Base-by-base conservation (phyloP, 768 basidiomycete species). In the Postia placenta region DNA sequence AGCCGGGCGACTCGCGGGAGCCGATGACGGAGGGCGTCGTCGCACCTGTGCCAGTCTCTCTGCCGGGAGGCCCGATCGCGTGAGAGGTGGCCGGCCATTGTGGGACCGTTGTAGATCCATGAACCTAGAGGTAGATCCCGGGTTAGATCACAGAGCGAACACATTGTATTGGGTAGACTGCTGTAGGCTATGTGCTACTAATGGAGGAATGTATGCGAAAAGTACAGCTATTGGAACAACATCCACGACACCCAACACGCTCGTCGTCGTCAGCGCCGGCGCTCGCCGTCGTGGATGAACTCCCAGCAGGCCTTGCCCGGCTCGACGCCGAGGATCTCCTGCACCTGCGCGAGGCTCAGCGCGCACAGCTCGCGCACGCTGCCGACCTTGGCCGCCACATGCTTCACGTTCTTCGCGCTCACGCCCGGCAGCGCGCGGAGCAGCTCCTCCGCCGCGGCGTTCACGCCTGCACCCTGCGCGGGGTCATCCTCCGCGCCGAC, bases 341-440 rank as follows among this genome's bases (percentile, higher is more conserved):
- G 83, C 41, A 96, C 75, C 48, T 81, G 69, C 49, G 67, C 62
- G 51, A 82, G 61, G 38, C 62, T 62, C 70, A 93, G 67, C 61
- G 74, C 78, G 57, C 86, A 88, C 48, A 97, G 65, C 63, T 85
- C 84, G 46, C 80, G 72, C 25, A 98, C 77, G 62, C 79, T 92
- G 55, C 71, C 69, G n/a, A 94, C 84, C 60, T 79, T 83, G 56
- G 74, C 76, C 83, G 87, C 87, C 42, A 98, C 83, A 64, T 88
- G 83, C 62, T 85, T 83, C 44, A 85, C 77, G 62, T 92, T 94
- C 69, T 92, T 90, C 28, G 78, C 79, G 5, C 78, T 85, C 27
- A 98, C 78, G 0, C 95, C 93, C 0, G 95, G 95, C 30, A 98
- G 68, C 35, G 77, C 75, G 9, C 89, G 74, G 37, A 98, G 59